Conservation (phyloP, 176 grass and related monocot species). For the Oryza officinalis region DNA sequence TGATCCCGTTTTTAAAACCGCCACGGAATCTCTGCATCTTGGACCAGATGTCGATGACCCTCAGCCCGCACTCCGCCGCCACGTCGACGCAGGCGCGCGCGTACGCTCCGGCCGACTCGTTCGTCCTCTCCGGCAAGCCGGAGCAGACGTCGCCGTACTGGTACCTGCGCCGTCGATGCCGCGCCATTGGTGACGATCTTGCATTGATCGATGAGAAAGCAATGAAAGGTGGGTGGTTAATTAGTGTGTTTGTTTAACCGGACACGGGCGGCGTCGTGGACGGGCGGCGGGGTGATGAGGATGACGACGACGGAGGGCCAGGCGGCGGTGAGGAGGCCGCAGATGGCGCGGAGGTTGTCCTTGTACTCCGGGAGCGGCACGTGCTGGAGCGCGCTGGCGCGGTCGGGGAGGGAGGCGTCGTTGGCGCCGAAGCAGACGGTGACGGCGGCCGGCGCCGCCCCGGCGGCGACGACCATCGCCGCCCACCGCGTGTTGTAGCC, state of each 20-base stretch:
- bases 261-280: conserved; percentile 54
- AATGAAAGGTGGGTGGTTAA: too few species aligned
- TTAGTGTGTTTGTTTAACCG: background rate
- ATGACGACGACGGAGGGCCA: conserved; percentile 53
- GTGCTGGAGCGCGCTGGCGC: conserved; percentile 46
- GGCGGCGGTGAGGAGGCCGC: conserved; percentile 45
- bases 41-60: conserved; percentile 68
- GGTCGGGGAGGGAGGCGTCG: conserved; percentile 62
- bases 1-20: too few species aligned
- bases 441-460: conserved; percentile 24
- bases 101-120: conserved; percentile 52
- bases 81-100: conserved; percentile 58
- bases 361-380: conserved; percentile 58
- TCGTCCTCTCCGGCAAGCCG: conserved; percentile 60
- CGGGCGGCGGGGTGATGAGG: conserved; percentile 69
- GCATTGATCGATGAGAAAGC: background rate
- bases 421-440: conserved; percentile 72
- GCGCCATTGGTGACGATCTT: background rate
- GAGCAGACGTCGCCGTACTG: conserved; percentile 29
- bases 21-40: conserved; percentile 63
- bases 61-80: conserved; percentile 26
- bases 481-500: conserved; percentile 30
- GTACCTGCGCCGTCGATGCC: conserved; percentile 1
- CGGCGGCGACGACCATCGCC: background rate
- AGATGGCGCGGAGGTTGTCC: conserved; percentile 64